Evolutionary conservation across 441 rosid genomes (phyloP), one percentile per base, ranked within the genome.

Genomic region (Capsella rubella): DNA sequence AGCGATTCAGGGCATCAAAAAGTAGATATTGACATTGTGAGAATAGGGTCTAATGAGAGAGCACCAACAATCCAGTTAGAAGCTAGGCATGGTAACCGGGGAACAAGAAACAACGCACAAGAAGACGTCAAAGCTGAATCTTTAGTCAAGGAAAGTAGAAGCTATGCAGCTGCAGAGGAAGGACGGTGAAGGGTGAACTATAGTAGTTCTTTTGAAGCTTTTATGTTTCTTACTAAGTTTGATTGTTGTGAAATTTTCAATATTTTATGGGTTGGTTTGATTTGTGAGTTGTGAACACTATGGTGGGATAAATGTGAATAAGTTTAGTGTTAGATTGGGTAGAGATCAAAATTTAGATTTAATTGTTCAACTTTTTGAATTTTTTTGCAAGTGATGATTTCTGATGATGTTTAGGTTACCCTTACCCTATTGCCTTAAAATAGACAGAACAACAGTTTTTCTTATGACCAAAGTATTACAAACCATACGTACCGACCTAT

Each of bases 71-170:
- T 83, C 71, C 79, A 82, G 61, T 79, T 90, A 12, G 92, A 92
- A 4, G 78, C 83, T 3, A 77, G 97, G 64, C 89, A 88, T 15
- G 82, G 89, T 25, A 88, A 92, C 68, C 82, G 87, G 92, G 96
- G 88, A 75, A 78, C 87, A 79, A 88, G 91, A 89, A 88, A 86
- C 65, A 86, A 87, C 57, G 80, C 86, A 80, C 87, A 90, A 83
- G 97, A 92, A 82, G 93, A 90, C 2, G 80, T 78, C n/a, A 79
- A 81, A 1, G 84, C 82, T 15, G 84, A 85, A 76, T 87, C 92
- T 43, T 75, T 77, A 4, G 85, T 81, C 4, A 79, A 83, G 0
- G 97, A 90, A 64, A 82, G 78, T 74, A 89, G 89, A 88, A 81
- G 80, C 83, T 79, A 84, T 67, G 61, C 69, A 46, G 69, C 87